These are phyloP conservation scores for Colletotrichum falcatum DNA, from an alignment of 2,329 filamentous ascomycete species.

Conservation along the genomic window DNA sequence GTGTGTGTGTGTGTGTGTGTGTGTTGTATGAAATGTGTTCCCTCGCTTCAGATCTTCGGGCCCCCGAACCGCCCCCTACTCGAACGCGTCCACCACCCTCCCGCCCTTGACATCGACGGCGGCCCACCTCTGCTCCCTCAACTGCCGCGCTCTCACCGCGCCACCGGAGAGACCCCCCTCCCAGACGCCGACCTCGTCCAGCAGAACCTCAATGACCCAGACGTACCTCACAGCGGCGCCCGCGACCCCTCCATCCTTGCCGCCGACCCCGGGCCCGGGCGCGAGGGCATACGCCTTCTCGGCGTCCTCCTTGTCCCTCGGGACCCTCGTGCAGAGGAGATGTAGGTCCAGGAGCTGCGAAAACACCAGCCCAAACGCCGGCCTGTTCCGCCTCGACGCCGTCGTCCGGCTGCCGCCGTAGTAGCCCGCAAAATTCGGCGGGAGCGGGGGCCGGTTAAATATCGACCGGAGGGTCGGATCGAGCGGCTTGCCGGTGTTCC, in stretches of 20 bases:
- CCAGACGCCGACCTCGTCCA: conserved; percentile 64
- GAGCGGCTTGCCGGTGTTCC: conserved; percentile 41
- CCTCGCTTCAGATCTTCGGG: too few relatives aligned
- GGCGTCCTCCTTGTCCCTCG: conserved; percentile 55
- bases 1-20: too few relatives aligned
- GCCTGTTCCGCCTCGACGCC: conserved; percentile 54
- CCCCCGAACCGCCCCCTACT: not conserved
- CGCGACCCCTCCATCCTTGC: conserved; percentile 6
- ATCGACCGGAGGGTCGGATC: conserved; percentile 64
- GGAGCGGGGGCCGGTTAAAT: conserved; percentile 54
- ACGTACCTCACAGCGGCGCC: conserved; percentile 45
- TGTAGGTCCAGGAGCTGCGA: conserved; percentile 66
- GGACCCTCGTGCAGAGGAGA: conserved; percentile 61
- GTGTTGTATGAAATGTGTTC: too few relatives aligned
- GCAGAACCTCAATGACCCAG: conserved; percentile 64
- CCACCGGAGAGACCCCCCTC: conserved; percentile 41
- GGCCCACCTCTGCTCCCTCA: conserved; percentile 67
- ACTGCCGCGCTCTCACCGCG: conserved; percentile 43
- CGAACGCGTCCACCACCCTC: conserved; percentile 56
- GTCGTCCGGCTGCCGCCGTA: conserved; percentile 42
- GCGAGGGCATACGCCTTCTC: conserved; percentile 48
- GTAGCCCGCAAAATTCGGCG: conserved; percentile 42
- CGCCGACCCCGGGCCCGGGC: conserved; percentile 11
- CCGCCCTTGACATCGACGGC: conserved; percentile 58
- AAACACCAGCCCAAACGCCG: conserved; percentile 67